These are phyloP conservation scores for Balansia obtecta DNA, from an alignment of 2,329 filamentous ascomycete species.

Conservation along the genomic window DNA sequence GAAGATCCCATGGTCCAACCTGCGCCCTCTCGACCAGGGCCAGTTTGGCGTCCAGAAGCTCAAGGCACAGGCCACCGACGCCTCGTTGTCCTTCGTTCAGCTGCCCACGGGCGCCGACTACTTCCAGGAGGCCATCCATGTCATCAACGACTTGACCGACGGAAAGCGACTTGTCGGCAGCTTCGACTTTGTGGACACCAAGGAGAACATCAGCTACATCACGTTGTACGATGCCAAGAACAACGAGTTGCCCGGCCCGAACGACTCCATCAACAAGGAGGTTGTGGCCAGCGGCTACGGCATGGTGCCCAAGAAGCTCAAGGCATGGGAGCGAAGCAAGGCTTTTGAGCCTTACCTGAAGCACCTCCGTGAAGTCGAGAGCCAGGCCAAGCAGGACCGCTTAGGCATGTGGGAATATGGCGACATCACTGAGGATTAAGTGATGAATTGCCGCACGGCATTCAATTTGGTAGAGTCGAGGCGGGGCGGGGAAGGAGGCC, in stretches of 20 bases:
- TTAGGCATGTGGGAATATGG: constrained; percentile 98
- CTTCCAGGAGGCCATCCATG: constrained; percentile 64
- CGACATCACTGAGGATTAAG: constrained; percentile 79
- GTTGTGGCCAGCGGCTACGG: constrained; percentile 72
- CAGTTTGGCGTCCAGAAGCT: constrained; percentile 75
- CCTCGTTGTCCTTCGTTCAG: constrained; percentile 77
- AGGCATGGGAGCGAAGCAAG: constrained; percentile 70
- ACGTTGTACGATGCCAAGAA: constrained; percentile 74
- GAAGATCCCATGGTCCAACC: constrained; percentile 68
- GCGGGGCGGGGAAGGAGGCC: not conserved
- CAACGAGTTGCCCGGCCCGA: constrained; percentile 39
- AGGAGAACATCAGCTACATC: constrained; percentile 73
- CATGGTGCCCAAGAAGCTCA: constrained; percentile 86
- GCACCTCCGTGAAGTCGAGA: constrained; percentile 60
- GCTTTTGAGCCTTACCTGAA: constrained; percentile 60
- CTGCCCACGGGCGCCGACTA: constrained; percentile 76
- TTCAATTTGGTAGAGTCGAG: not conserved
- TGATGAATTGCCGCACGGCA: not conserved
- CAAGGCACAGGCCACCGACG: constrained; percentile 77
- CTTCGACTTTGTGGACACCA: constrained; percentile 69
- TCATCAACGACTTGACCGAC: constrained; percentile 63
- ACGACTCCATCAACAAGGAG: constrained; percentile 82
- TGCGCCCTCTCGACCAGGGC: constrained; percentile 67
- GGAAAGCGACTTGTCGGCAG: constrained; percentile 74
- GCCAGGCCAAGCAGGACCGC: constrained; percentile 65